phyloP scores from a whole-genome alignment of 2,329 filamentous ascomycete genomes.

The Thielaviopsis euricoi region DNA sequence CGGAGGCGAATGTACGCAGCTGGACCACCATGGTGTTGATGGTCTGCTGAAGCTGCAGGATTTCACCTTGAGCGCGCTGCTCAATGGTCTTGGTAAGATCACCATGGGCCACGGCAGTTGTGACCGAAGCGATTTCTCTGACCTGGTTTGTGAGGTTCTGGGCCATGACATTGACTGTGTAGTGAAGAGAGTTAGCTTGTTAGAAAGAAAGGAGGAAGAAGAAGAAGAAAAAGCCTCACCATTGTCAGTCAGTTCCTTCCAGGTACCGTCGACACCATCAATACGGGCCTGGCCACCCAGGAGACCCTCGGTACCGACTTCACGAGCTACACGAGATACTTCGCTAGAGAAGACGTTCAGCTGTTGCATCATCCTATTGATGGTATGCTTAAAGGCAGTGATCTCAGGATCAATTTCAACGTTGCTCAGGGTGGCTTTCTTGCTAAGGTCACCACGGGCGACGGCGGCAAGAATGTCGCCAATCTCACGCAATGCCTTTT shows the following conservation, averaged over 20 bases:
- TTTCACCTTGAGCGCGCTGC: conserved; percentile 64
- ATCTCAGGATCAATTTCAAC: conserved; percentile 98
- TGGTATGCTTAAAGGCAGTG: conserved; percentile 91
- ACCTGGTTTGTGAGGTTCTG: conserved; percentile 72
- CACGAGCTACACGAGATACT: conserved; percentile 82
- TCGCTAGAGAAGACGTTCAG: conserved; percentile 92
- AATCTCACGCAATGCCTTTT: conserved; percentile 91
- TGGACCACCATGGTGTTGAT: conserved; percentile 87
- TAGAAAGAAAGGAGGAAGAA: background rate
- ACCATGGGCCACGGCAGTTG: conserved; percentile 67
- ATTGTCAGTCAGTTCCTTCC: conserved; percentile 91
- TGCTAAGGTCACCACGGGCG: conserved; percentile 85
- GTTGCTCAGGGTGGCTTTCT: conserved; percentile 89
- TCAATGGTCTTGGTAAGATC: conserved; percentile 76
- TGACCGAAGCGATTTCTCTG: conserved; percentile 71
- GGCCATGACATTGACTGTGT: conserved; percentile 62
- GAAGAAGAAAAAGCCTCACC: conserved; percentile 25
- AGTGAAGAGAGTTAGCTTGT: background rate
- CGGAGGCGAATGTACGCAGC: conserved; percentile 65
- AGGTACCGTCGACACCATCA: conserved; percentile 85
- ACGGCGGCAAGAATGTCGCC: conserved; percentile 95
- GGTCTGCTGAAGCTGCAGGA: conserved; percentile 66
- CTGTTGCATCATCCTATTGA: conserved; percentile 99
- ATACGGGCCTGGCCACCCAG: conserved; percentile 89
- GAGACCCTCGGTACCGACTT: conserved; percentile 90